These are phyloP conservation scores for Rhododendron williamsianum DNA, from an alignment of 148 eudicot genomes.

Conservation along the genomic window DNA sequence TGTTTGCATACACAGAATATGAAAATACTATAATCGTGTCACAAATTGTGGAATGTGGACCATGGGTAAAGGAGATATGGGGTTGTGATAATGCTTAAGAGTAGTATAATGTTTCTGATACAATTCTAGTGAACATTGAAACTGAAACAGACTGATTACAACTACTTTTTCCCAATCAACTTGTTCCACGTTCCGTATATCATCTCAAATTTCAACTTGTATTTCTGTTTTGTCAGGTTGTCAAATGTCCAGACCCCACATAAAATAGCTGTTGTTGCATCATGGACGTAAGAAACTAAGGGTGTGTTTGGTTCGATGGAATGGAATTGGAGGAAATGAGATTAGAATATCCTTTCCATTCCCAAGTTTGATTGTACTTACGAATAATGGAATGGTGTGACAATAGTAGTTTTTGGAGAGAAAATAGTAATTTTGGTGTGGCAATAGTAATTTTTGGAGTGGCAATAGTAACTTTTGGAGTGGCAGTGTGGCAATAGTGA, in stretches of 20 bases:
- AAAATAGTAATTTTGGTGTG: too few species aligned
- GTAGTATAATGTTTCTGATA: background rate
- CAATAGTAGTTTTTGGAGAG: too few species aligned
- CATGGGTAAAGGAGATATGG: background rate
- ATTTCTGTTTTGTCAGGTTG: background rate
- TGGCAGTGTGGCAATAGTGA: too few species aligned
- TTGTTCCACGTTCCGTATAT: background rate
- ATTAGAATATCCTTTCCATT: too few species aligned
- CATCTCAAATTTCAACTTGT: background rate
- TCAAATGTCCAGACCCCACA: background rate
- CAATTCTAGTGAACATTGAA: background rate
- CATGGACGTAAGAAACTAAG: background rate
- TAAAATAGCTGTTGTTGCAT: background rate
- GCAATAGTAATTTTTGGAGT: too few species aligned
- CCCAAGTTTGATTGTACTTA: too few species aligned
- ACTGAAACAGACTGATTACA: background rate
- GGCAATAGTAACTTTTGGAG: too few species aligned
- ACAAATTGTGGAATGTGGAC: background rate
- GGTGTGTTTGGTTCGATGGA: too few species aligned
- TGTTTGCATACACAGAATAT: background rate
- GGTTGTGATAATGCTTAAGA: background rate
- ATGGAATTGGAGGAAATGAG: too few species aligned
- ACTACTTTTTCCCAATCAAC: background rate
- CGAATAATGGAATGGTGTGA: too few species aligned
- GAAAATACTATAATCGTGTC: background rate